These are phyloP conservation scores for Leucosporidium yakuticum DNA, from an alignment of 768 basidiomycete genomes.

Conservation along the genomic window DNA sequence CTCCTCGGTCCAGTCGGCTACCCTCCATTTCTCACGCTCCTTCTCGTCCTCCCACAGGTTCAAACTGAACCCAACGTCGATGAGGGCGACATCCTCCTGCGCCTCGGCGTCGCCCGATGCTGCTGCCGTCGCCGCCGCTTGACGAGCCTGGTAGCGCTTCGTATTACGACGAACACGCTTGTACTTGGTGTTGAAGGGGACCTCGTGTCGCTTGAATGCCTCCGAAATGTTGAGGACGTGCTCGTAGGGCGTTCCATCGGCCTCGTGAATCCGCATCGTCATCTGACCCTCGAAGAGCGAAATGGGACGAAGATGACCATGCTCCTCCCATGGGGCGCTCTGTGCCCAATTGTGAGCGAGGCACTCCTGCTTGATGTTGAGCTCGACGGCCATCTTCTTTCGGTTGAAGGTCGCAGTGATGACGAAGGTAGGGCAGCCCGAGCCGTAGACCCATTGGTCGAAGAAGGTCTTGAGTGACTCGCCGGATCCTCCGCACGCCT, in stretches of 20 bases:
- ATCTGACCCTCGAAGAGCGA: conserved; percentile 94
- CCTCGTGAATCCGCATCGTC: conserved; percentile 98
- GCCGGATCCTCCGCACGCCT: conserved; percentile 68
- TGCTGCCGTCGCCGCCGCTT: conserved; percentile 86
- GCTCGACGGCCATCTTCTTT: conserved; percentile 97
- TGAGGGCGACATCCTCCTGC: conserved; percentile 77
- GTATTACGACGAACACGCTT: conserved; percentile 93
- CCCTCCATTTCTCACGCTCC: conserved; percentile 89
- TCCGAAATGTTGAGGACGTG: conserved; percentile 88
- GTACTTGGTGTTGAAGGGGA: conserved; percentile 97
- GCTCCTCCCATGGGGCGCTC: conserved; percentile 34
- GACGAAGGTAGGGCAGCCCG: conserved; percentile 85
- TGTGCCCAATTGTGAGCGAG: conserved; percentile 52
- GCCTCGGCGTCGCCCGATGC: conserved; percentile 71
- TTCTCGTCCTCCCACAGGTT: conserved; percentile 91
- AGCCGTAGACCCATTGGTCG: conserved; percentile 99
- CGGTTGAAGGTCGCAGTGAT: conserved; percentile 89
- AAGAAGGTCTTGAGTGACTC: conserved; percentile 76
- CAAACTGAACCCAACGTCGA: conserved; percentile 87
- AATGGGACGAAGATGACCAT: conserved; percentile 52
- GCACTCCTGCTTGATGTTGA: conserved; percentile 82
- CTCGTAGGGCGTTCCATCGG: conserved; percentile 97
- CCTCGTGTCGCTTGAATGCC: conserved; percentile 86
- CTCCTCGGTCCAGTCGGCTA: conserved; percentile 95
- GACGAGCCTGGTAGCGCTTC: conserved; percentile 88